Evolutionary conservation across 2,329 filamentous ascomycete species (phyloP).

Genomic region (Huntiella savannae): DNA sequence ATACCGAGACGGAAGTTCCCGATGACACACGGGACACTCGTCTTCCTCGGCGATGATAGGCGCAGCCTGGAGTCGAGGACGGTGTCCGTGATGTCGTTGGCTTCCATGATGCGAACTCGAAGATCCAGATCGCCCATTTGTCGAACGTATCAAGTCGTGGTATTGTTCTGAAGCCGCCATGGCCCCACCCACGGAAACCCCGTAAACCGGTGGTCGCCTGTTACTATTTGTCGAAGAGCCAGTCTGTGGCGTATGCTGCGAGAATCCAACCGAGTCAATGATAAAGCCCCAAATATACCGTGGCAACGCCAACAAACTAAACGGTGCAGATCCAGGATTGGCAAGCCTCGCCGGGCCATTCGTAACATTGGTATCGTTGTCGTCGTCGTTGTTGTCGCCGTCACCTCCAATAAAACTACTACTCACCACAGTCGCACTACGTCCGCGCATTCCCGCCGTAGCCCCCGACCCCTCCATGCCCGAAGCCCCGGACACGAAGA

Average conservation of each 20-base stretch:
- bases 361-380: too few relatives aligned
- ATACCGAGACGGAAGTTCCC: constrained; percentile 42
- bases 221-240: not conserved
- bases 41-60: constrained; percentile 50
- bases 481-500: constrained; percentile 6
- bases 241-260: constrained; percentile 7
- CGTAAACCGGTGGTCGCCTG: too few relatives aligned
- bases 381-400: too few relatives aligned
- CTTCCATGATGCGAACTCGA: constrained; percentile 16
- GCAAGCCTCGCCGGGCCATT: too few relatives aligned
- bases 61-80: constrained; percentile 23
- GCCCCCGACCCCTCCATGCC: constrained; percentile 12
- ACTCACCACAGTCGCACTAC: constrained; percentile 34
- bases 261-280: constrained; percentile 2
- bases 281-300: constrained; percentile 4
- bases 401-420: not conserved
- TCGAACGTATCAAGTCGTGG: constrained; percentile 17
- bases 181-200: not conserved
- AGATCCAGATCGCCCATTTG: constrained; percentile 17
- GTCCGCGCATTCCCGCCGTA: constrained; percentile 16
- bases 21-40: constrained; percentile 59
- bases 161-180: constrained; percentile 12
- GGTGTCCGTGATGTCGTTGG: constrained; percentile 19
- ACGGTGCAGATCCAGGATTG: not conserved
- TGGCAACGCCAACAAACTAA: constrained; percentile 1